These are phyloP conservation scores for Exidia glandulosa DNA, from an alignment of 768 basidiomycete species.

Conservation along the genomic window DNA sequence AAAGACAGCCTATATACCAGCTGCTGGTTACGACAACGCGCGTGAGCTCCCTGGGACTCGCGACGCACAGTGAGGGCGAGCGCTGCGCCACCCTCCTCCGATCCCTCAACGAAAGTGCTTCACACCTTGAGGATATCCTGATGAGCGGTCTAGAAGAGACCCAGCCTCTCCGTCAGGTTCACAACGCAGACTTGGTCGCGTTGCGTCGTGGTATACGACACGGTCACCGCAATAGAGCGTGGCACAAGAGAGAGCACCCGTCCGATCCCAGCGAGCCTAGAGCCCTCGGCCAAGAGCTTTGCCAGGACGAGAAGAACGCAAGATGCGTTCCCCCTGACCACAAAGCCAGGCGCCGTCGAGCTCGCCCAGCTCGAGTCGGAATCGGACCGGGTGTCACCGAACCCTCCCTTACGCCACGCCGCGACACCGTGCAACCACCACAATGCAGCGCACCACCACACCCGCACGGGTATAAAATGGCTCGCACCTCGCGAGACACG, in stretches of 20 bases:
- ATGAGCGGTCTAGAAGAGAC: too few species aligned
- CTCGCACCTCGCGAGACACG: too few species aligned
- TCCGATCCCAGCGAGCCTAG: not conserved
- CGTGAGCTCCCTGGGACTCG: not conserved
- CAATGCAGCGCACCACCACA: not conserved
- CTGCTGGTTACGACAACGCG: not conserved
- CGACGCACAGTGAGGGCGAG: not conserved
- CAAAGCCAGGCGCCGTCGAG: not conserved
- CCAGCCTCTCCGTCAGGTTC: not conserved
- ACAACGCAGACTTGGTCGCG: not conserved
- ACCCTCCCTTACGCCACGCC: not conserved
- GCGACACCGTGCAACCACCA: not conserved
- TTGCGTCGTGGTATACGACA: not conserved
- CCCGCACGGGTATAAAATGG: not conserved
- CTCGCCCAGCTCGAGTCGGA: not conserved
- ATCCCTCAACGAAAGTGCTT: too few species aligned
- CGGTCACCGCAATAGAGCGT: too few species aligned
- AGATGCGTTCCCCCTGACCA: too few species aligned
- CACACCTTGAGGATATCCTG: too few species aligned
- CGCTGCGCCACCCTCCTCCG: not conserved
- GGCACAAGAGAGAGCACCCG: too few species aligned
- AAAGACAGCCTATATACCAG: not conserved
- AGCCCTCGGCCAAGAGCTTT: too few species aligned
- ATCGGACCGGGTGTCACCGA: not conserved
- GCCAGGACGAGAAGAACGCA: too few species aligned